Percentiles rank a stretch among this genome's conserved stretches.
Evolutionary conservation across 1,284 basidiomycete genomes (phyloP).

Genomic region (Neolentinus lepideus): DNA sequence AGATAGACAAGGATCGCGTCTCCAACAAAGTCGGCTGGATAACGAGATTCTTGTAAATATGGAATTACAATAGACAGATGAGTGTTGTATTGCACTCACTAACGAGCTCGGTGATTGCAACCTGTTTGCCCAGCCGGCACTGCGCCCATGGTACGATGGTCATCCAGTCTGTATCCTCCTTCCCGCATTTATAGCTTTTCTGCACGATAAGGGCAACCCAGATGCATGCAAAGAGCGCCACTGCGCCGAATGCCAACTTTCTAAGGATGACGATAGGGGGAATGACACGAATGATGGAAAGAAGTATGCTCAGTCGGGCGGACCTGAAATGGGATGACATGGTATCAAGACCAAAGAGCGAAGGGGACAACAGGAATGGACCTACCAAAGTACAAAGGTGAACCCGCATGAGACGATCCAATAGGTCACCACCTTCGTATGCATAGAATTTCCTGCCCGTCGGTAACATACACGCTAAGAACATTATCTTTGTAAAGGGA

Average conservation of each 20-base stretch:
- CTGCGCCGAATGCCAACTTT: neutral
- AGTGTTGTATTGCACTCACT: too few species aligned
- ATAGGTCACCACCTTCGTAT: neutral
- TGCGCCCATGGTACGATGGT: neutral
- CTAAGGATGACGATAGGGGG: neutral
- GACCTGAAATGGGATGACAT: neutral
- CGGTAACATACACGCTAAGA: neutral
- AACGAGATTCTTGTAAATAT: neutral
- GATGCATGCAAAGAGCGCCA: neutral
- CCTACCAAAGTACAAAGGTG: neutral
- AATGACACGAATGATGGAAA: neutral
- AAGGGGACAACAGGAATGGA: neutral
- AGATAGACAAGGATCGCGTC: neutral
- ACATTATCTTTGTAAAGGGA: neutral
- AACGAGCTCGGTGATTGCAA: neutral
- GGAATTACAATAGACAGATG: neutral
- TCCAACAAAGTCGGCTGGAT: neutral
- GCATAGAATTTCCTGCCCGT: neutral
- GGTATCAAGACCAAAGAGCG: neutral
- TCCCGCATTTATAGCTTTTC: neutral
- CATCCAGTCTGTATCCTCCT: neutral
- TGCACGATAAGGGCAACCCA: neutral
- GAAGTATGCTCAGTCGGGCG: neutral
- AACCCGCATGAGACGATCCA: neutral
- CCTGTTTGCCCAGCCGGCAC: neutral